Conservation (phyloP, 1,284 basidiomycete genomes). For the Moesziomyces sp. region DNA sequence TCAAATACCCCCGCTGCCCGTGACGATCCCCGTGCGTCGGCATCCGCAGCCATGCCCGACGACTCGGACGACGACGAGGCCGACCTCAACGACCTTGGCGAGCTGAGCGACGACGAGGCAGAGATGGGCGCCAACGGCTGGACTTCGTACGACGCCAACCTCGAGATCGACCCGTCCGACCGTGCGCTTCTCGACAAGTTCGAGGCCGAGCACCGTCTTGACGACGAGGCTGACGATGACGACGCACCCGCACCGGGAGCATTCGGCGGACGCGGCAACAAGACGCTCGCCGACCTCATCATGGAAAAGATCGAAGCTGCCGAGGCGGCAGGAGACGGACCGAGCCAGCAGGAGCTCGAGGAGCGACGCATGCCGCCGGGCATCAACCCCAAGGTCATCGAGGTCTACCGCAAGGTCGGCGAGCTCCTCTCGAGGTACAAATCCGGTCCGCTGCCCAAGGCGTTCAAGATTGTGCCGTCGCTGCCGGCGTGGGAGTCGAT, state of each 20-base stretch:
- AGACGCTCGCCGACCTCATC: constrained; percentile 86
- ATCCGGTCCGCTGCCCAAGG: constrained; percentile 93
- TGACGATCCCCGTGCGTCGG: constrained; percentile 59
- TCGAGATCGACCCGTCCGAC: constrained; percentile 65
- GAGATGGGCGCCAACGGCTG: constrained; percentile 58
- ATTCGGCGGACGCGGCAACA: constrained; percentile 46
- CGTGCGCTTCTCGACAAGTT: constrained; percentile 61
- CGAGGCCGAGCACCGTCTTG: constrained; percentile 45
- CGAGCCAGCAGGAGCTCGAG: constrained; percentile 26
- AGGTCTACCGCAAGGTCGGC: constrained; percentile 89
- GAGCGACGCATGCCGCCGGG: constrained; percentile 74
- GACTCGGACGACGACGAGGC: constrained; percentile 59
- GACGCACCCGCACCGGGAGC: constrained; percentile 14
- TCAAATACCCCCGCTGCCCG: constrained; percentile 62
- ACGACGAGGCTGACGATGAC: constrained; percentile 36
- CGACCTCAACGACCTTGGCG: constrained; percentile 60
- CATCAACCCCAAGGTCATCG: constrained; percentile 93
- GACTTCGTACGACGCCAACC: constrained; percentile 53
- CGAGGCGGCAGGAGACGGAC: constrained; percentile 43
- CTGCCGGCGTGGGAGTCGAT: constrained; percentile 96
- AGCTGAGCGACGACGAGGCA: constrained; percentile 58
- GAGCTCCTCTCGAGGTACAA: constrained; percentile 89
- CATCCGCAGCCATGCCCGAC: constrained; percentile 69
- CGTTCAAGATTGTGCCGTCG: constrained; percentile 97
- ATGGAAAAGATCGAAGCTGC: constrained; percentile 84